Conservation (phyloP, 495 filamentous ascomycete genomes). For the Podospora conica region DNA sequence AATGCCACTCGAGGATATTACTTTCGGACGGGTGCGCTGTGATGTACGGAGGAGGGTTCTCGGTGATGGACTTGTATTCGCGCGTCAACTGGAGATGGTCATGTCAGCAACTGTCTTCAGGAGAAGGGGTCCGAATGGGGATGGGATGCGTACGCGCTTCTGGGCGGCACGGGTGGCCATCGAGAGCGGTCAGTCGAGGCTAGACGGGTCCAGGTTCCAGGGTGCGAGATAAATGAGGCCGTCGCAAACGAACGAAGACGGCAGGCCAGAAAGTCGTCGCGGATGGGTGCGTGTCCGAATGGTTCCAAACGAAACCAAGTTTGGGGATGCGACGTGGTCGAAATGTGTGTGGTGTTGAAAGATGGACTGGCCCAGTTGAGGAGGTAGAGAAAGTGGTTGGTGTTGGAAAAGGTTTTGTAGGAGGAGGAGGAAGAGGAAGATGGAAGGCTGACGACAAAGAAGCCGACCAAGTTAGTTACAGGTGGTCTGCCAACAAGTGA, state of each 20-base stretch:
- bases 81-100: slow-evolving; percentile 62
- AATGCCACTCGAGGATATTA: slow-evolving; percentile 99
- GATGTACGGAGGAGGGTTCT: slow-evolving; percentile 91
- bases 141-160: slow-evolving; percentile 59
- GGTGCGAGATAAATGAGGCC: neutral
- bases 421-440: neutral
- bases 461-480: neutral
- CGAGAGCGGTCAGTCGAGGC: neutral
- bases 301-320: neutral
- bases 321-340: neutral
- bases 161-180: slow-evolving; percentile 83
- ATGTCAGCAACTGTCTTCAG: neutral
- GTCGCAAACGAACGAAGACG: neutral
- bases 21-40: slow-evolving; percentile 86
- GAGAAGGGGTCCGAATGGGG: neutral
- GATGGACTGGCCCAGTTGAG: neutral
- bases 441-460: neutral
- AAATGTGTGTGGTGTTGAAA: neutral
- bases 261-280: neutral
- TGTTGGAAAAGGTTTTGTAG: neutral
- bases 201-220: neutral
- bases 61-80: slow-evolving; percentile 87
- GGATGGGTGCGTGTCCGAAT: neutral
- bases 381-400: neutral
- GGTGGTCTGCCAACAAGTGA: neutral